Conservation (phyloP, 2,329 filamentous ascomycete genomes). For the Penicillium janthinellum region DNA sequence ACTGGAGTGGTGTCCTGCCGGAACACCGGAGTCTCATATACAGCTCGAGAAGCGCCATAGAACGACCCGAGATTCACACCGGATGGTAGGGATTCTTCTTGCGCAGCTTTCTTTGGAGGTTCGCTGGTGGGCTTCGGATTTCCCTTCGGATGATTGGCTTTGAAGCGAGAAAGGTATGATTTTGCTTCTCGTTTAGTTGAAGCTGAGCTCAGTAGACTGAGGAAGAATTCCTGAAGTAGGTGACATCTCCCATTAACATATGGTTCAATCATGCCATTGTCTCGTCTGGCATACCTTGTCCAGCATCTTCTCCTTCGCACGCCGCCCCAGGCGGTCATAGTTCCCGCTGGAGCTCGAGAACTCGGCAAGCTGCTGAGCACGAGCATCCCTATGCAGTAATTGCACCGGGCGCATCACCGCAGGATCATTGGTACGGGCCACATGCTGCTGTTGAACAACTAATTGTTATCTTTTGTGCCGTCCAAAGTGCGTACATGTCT, state of each 20-base stretch:
- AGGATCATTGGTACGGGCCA: conserved; percentile 20
- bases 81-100: conserved; percentile 30
- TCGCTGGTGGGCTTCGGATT: conserved; percentile 36
- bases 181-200: conserved; percentile 92
- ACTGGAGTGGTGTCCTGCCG: conserved; percentile 53
- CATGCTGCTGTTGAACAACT: conserved; percentile 21
- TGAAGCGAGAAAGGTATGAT: conserved; percentile 87
- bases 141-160: conserved; percentile 44
- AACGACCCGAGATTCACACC: conserved; percentile 65
- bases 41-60: conserved; percentile 60
- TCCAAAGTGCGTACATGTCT: not conserved
- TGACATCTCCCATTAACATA: not conserved
- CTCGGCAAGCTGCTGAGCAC: conserved; percentile 31
- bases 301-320: conserved; percentile 48
- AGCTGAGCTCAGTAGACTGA: conserved; percentile 83
- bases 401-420: conserved; percentile 12
- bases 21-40: conserved; percentile 63
- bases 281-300: conserved; percentile 39
- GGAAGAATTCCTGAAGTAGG: conserved; percentile 70
- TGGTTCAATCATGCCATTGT: not conserved
- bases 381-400: conserved; percentile 18
- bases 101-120: conserved; percentile 20
- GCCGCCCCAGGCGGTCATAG: conserved; percentile 38
- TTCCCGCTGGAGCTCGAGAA: conserved; percentile 34
- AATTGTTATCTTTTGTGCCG: not conserved